Percentiles rank a stretch among this genome's conserved stretches.
phyloP scores from a whole-genome alignment of 192 early-diverging fungal species.

The Radiomyces spectabilis region DNA sequence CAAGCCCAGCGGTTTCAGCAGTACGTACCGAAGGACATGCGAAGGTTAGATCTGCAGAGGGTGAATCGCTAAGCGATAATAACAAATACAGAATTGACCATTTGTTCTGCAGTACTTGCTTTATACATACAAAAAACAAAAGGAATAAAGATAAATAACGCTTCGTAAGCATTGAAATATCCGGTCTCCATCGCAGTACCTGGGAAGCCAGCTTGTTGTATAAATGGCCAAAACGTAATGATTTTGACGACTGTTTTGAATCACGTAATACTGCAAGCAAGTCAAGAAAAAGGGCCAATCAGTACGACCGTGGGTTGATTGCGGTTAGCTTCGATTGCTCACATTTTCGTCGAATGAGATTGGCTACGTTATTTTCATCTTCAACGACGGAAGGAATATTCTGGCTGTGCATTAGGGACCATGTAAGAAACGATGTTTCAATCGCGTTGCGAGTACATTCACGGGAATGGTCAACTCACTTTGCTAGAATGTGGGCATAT shows the following conservation, averaged over 20 bases:
- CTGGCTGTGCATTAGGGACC: background rate
- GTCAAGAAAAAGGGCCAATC: background rate
- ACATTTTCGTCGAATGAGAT: conserved; percentile 61
- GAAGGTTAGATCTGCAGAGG: background rate
- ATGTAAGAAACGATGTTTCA: background rate
- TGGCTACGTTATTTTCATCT: conserved; percentile 51
- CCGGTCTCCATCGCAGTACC: conserved; percentile 12
- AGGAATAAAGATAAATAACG: background rate
- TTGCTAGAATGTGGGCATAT: background rate
- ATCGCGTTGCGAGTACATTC: background rate
- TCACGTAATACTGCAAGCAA: conserved; percentile 45
- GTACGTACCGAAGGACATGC: background rate
- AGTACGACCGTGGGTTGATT: background rate
- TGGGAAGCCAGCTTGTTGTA: conserved; percentile 44
- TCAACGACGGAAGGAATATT: conserved; percentile 34
- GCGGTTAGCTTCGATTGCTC: background rate
- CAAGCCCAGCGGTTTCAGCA: no score
- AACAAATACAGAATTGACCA: conserved; percentile 54
- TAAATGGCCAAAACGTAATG: conserved; percentile 53
- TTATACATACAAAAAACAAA: background rate
- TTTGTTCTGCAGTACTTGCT: conserved; percentile 43
- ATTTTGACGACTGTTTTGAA: conserved; percentile 38
- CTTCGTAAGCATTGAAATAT: background rate
- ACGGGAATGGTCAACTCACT: background rate
- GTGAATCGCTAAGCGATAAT: conserved; percentile 33